phyloP scores from a whole-genome alignment of 2,329 filamentous ascomycete genomes.

The Diaporthe sp. region DNA sequence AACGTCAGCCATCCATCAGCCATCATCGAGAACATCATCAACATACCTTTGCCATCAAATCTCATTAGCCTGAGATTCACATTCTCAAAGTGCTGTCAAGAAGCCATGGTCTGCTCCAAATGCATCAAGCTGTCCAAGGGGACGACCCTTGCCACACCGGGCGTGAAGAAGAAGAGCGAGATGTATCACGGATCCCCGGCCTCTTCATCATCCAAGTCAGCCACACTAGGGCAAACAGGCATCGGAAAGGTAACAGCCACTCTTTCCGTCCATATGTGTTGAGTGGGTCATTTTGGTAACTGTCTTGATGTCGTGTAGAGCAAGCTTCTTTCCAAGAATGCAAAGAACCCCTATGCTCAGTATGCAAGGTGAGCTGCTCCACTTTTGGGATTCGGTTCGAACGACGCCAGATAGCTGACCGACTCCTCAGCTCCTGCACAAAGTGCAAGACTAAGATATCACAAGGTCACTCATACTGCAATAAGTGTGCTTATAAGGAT shows the following conservation, averaged over 20 bases:
- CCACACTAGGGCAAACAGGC: slow-evolving; percentile 70
- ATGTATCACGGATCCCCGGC: slow-evolving; percentile 75
- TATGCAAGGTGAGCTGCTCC: slow-evolving; percentile 61
- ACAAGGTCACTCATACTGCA: slow-evolving; percentile 71
- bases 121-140: slow-evolving; percentile 73
- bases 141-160: slow-evolving; percentile 73
- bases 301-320: slow-evolving; percentile 57
- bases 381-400: background rate
- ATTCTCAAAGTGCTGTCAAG: no score
- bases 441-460: slow-evolving; percentile 76
- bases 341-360: slow-evolving; percentile 76
- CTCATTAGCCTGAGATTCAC: no score
- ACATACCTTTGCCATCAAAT: background rate
- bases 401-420: background rate
- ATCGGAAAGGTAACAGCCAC: slow-evolving; percentile 67
- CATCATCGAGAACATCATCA: background rate
- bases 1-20: background rate
- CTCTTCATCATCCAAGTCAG: slow-evolving; percentile 60
- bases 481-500: slow-evolving; percentile 73
- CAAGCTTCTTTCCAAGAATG: slow-evolving; percentile 74
- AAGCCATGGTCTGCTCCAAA: slow-evolving; percentile 73
- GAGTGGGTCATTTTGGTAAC: background rate
- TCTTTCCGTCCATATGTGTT: background rate
- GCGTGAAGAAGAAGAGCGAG: slow-evolving; percentile 76
- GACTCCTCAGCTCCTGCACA: slow-evolving; percentile 62